Conservation (phyloP, 2,329 filamentous ascomycete species). For the Colletotrichum paranaense region DNA sequence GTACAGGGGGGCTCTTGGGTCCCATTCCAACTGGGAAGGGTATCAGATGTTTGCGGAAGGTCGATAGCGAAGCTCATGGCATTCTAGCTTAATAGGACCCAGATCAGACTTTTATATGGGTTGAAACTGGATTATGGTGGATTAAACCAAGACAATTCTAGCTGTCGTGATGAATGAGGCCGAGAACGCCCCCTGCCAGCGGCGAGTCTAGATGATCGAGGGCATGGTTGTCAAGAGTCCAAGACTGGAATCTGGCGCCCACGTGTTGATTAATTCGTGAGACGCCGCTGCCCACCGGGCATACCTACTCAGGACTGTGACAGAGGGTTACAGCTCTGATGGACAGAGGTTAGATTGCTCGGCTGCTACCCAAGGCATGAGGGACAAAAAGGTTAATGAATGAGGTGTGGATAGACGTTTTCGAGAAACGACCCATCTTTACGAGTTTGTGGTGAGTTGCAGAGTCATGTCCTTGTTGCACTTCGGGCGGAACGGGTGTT, state of each 20-base stretch:
- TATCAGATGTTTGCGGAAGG: not conserved
- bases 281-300: not conserved
- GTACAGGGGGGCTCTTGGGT: slow-evolving; percentile 9
- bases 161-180: not conserved
- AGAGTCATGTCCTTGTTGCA: slow-evolving; percentile 27
- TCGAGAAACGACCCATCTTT: slow-evolving; percentile 24
- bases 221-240: not conserved
- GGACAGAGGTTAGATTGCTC: not conserved
- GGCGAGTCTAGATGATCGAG: not conserved
- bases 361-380: not conserved
- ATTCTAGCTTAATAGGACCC: not conserved
- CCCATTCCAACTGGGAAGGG: not conserved
- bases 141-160: not conserved
- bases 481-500: slow-evolving; percentile 21
- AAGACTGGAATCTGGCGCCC: slow-evolving; percentile 10
- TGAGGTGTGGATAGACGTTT: slow-evolving; percentile 26
- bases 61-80: not conserved
- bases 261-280: slow-evolving; percentile 16
- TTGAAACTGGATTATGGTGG: not conserved
- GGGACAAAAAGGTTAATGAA: slow-evolving; percentile 18
- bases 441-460: slow-evolving; percentile 18
- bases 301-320: slow-evolving; percentile 1
- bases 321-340: not conserved
- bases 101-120: not conserved
- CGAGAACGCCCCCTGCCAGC: not conserved